A percentile compares a stretch with the other conserved stretches of the same genome.
phyloP scores from a whole-genome alignment of 2,329 filamentous ascomycete species.

The Epichloe typhina region DNA sequence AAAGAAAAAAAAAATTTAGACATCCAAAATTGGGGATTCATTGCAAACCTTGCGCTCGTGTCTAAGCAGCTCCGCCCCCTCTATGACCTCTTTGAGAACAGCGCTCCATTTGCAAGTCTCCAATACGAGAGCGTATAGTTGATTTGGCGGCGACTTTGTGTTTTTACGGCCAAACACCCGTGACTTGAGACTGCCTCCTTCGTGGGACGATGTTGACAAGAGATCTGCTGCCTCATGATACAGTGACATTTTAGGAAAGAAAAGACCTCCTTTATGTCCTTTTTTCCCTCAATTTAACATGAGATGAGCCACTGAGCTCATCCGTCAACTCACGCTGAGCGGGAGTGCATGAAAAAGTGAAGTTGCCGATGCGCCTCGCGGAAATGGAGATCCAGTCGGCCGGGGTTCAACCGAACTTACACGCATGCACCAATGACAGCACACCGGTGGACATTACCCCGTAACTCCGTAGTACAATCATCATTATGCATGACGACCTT shows the following conservation, averaged over 20 bases:
- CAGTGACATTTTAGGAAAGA: slow-evolving; percentile 56
- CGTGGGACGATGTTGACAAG: slow-evolving; percentile 36
- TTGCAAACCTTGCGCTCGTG: slow-evolving; percentile 65
- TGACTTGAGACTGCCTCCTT: slow-evolving; percentile 75
- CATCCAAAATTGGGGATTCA: not conserved
- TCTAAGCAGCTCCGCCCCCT: slow-evolving; percentile 61
- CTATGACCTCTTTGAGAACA: slow-evolving; percentile 80
- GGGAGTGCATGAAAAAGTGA: not conserved
- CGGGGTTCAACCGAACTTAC: slow-evolving; percentile 8
- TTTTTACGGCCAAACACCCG: slow-evolving; percentile 64
- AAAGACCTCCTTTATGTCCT: not conserved
- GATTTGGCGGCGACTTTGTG: slow-evolving; percentile 64
- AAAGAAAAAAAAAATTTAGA: not conserved
- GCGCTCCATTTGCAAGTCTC: slow-evolving; percentile 86
- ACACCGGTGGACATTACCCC: not conserved
- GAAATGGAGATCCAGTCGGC: slow-evolving; percentile 2
- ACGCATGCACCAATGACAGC: not conserved
- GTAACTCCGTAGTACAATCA: no score
- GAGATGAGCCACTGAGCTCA: not conserved
- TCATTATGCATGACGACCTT: no score
- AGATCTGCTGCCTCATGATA: slow-evolving; percentile 84
- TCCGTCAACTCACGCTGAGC: no score
- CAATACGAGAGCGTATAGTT: slow-evolving; percentile 75
- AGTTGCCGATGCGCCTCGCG: no score
- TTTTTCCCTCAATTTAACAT: not conserved